Base-by-base conservation (phyloP, 768 basidiomycete species). In the Calocera cornea region DNA sequence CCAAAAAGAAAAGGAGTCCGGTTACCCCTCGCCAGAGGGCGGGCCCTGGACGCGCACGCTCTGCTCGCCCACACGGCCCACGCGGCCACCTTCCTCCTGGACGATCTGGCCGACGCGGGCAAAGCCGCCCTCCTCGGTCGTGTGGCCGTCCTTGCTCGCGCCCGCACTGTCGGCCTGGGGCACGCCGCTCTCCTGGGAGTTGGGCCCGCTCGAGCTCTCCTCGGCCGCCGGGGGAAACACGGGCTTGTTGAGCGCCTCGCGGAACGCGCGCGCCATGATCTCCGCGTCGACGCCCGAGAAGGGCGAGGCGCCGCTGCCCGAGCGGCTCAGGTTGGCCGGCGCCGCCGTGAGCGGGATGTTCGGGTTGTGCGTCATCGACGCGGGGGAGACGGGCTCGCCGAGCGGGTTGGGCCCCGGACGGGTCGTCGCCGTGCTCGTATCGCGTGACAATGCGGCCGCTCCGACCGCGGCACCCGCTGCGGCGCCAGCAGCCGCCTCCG, bases 211-310 rank as follows among this genome's bases (percentile, higher is more conserved):
- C 54, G 86, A 86, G 22, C 84, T 86, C 74, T 91, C 90, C 72
- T 89, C 88, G 16, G 86, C 82, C 1, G 86, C 82, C 66, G 81
- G 75, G n/a, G 87, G 82, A 76, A 94, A 95, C 74, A 92, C 91
- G 11, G 93, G 92, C 75, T 92, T 92, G 75, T 92, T 83, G 73
- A 95, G 79, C 70, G 89, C 89, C 75, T 88, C 86, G 72, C 93
- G 82, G 78, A 95, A 95, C 5, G 93, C 93, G 78, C 92, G 87
- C 41, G 92, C 92, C 86, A 95, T 90, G 74, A 93, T 89, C 41
- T 90, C 90, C 65, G 93, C 93, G 76, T 95, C 92, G 24, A 88
- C 87, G 22, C 85, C 87, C 50, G 87, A 87, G 77, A 94, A 88
- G 11, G 70, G 40, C 1, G 69, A 64, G 2, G 64, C 70, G 12